Evolutionary conservation across 2,329 filamentous ascomycete species (phyloP), one percentile per base, ranked within the genome.

Genomic region (Leptographium radiaticola): DNA sequence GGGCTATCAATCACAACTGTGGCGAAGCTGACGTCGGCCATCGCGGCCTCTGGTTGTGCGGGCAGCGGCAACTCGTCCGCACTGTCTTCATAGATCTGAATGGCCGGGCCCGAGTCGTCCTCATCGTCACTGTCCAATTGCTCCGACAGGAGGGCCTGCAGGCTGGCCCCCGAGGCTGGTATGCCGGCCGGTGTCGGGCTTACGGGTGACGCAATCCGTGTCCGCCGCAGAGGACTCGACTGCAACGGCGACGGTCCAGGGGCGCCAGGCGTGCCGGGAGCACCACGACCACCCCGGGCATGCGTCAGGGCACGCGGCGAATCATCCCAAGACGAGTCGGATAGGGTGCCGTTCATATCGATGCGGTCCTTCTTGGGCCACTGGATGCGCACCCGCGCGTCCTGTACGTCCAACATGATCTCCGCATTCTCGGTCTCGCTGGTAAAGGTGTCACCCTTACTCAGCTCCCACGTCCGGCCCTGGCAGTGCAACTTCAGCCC

Each of bases 381-480:
- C 64, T 84, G 81, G 58, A 98, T 74, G 67, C 95, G 76, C 46
- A 97, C 89, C 58, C 93, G 86, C 53, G 89, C 84, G 65, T 95
- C 90, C 63, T 95, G 89, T 44, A 97, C 89, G 67, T 97, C 90
- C 59, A 98, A 73, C 82, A 98, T 94, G 67, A 98, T 89, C 63
- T 95, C 89, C 18, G 83, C 83, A 60, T 84, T 81, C 65, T 90
- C 87, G 34, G 89, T 90, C 69, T 95, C 88, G 55, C 89, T 95
- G 48, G 84, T 86, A 68, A 96, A 97, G 50, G 81, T 86, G 66
- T 95, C 89, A 18, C 87, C 89, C 71, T 95, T 96, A 59, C 75
- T 77, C 63, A 98, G 70, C 60, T 95, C 88, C 75, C 87, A 91
- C 4, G 88, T 86, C 60, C 84, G 83, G 54, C 89, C 89, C 69